phyloP scores from a whole-genome alignment of 495 filamentous ascomycete genomes.

The Podospora pseudopauciseta region DNA sequence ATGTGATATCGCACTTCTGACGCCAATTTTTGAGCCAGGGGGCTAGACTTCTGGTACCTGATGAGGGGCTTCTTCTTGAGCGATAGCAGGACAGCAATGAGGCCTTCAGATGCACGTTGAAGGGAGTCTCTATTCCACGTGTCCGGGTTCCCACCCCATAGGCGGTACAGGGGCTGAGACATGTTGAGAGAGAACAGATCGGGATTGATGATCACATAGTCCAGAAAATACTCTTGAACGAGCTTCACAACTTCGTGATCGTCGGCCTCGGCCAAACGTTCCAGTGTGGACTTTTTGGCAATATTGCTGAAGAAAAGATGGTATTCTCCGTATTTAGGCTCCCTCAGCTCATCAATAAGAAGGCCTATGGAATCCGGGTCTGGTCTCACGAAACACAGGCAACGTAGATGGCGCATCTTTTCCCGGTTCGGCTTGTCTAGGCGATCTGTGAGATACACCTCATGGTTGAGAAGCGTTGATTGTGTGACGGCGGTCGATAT shows the following conservation, averaged over 20 bases:
- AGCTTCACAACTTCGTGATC: constrained; percentile 91
- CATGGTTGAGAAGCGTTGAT: constrained; percentile 90
- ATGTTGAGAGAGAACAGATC: constrained; percentile 85
- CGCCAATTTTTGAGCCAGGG: constrained; percentile 86
- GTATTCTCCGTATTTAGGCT: constrained; percentile 98
- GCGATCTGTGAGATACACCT: constrained; percentile 96
- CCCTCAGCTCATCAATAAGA: constrained; percentile 91
- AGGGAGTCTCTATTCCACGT: constrained; percentile 86
- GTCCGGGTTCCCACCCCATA: constrained; percentile 80
- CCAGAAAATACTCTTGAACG: constrained; percentile 93
- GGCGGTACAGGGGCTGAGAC: constrained; percentile 65
- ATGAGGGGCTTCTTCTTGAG: constrained; percentile 96
- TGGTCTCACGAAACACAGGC: constrained; percentile 88
- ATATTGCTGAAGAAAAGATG: constrained; percentile 96
- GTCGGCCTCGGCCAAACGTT: constrained; percentile 94
- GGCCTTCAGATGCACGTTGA: constrained; percentile 77
- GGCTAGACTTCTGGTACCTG: constrained; percentile 87
- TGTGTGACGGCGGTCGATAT: constrained; percentile 94
- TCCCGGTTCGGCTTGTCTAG: constrained; percentile 87
- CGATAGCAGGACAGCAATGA: constrained; percentile 76
- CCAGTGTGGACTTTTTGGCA: constrained; percentile 91
- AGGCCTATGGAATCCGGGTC: constrained; percentile 87
- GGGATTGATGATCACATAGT: constrained; percentile 91
- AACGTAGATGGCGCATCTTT: constrained; percentile 96
- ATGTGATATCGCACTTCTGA: constrained; percentile 88